phyloP scores from a whole-genome alignment of 1,284 basidiomycete species.

The Boletus albobrunnescens region DNA sequence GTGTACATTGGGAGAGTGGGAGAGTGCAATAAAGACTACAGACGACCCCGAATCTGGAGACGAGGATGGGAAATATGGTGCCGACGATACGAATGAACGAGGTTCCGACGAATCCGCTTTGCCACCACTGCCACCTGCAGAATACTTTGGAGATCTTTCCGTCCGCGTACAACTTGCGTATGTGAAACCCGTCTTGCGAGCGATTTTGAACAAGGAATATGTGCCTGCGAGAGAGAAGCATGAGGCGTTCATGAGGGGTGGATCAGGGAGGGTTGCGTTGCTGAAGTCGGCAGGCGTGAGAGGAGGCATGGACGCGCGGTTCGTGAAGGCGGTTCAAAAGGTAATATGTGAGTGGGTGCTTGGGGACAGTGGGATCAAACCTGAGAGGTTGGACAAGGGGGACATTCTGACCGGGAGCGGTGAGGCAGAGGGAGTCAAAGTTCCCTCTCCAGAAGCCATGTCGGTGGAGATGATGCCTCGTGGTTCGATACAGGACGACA shows the following conservation, averaged over 20 bases:
- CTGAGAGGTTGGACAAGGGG: constrained; percentile 8
- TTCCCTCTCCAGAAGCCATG: not conserved
- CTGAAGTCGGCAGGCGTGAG: constrained; percentile 46
- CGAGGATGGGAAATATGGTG: constrained; percentile 39
- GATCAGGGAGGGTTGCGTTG: constrained; percentile 42
- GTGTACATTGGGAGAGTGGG: constrained; percentile 57
- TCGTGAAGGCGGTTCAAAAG: constrained; percentile 46
- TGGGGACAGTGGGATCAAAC: constrained; percentile 36
- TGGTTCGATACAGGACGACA: constrained; percentile 5
- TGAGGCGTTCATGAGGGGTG: constrained; percentile 55
- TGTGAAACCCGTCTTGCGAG: constrained; percentile 56
- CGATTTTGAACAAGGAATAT: constrained; percentile 55
- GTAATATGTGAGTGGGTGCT: constrained; percentile 55
- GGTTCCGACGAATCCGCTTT: constrained; percentile 21
- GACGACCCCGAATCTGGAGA: constrained; percentile 48
- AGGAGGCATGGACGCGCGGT: constrained; percentile 49
- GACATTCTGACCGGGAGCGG: not conserved
- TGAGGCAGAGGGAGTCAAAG: not conserved
- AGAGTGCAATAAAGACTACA: constrained; percentile 42
- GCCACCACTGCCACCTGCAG: constrained; percentile 38
- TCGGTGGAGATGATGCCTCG: not conserved
- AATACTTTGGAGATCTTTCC: constrained; percentile 44
- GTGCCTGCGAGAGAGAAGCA: constrained; percentile 48
- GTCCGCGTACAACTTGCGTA: constrained; percentile 61
- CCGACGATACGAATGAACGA: constrained; percentile 17